These are phyloP conservation scores for Sordaria brevicollis DNA, from an alignment of 495 filamentous ascomycete species.

Conservation along the genomic window DNA sequence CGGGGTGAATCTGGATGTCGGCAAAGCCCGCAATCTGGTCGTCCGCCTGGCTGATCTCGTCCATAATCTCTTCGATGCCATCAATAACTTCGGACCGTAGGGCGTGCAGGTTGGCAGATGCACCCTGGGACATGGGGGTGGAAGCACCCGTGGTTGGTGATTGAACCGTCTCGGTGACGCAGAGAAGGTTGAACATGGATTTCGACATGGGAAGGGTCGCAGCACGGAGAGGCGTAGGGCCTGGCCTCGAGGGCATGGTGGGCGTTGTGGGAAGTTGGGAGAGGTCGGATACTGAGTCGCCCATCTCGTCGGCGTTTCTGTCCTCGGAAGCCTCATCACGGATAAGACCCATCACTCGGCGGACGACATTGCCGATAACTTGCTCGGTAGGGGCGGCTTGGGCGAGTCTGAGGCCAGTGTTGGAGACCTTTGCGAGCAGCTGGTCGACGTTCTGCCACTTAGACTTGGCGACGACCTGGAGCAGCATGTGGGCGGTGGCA, in stretches of 20 bases:
- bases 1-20: slow-evolving; percentile 79
- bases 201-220: slow-evolving; percentile 46
- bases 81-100: slow-evolving; percentile 81
- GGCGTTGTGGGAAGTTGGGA: slow-evolving; percentile 13
- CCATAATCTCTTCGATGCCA: slow-evolving; percentile 82
- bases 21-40: slow-evolving; percentile 80
- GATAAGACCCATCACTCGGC: slow-evolving; percentile 80
- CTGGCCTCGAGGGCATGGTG: slow-evolving; percentile 16
- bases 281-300: slow-evolving; percentile 26
- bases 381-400: slow-evolving; percentile 80
- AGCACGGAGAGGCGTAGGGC: slow-evolving; percentile 35
- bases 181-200: slow-evolving; percentile 80
- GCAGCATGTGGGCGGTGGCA: slow-evolving; percentile 79
- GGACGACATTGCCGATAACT: slow-evolving; percentile 86
- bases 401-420: slow-evolving; percentile 61
- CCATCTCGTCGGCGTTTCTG: slow-evolving; percentile 52
- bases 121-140: slow-evolving; percentile 28
- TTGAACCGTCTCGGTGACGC: slow-evolving; percentile 12
- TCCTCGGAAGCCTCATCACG: slow-evolving; percentile 83
- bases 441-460: slow-evolving; percentile 61
- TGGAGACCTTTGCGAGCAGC: slow-evolving; percentile 67
- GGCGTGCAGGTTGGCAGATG: slow-evolving; percentile 36
- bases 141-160: slow-evolving; percentile 32
- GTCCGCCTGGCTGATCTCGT: slow-evolving; percentile 80
- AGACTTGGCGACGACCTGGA: slow-evolving; percentile 66